Conservation (phyloP, 1,284 basidiomycete genomes). For the Coriolopsis trogii region DNA sequence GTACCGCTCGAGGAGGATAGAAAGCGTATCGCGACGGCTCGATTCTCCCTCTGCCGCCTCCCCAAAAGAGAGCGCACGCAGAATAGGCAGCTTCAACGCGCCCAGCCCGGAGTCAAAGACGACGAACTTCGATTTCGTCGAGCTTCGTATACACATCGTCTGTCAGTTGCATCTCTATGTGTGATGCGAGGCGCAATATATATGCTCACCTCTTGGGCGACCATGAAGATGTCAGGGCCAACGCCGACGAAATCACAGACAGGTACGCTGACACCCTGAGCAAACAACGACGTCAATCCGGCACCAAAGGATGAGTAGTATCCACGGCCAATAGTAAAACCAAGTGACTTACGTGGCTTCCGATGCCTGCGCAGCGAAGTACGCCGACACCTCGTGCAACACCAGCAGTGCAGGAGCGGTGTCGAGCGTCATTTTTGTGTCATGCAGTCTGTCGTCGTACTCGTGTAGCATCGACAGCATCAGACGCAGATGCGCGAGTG, state of each 20-base stretch:
- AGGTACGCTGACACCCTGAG: slow-evolving; percentile 51
- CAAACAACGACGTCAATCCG: neutral
- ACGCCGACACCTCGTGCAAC: slow-evolving; percentile 64
- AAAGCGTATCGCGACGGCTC: slow-evolving; percentile 13
- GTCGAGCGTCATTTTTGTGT: slow-evolving; percentile 44
- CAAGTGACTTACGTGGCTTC: slow-evolving; percentile 31
- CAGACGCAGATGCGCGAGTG: slow-evolving; percentile 57
- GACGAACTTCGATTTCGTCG: slow-evolving; percentile 46
- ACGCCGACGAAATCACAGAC: slow-evolving; percentile 46
- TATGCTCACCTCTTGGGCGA: slow-evolving; percentile 30
- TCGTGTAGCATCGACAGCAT: slow-evolving; percentile 57
- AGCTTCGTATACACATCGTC: neutral
- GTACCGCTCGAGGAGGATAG: slow-evolving; percentile 23
- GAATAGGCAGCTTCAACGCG: slow-evolving; percentile 56
- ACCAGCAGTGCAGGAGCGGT: slow-evolving; percentile 57
- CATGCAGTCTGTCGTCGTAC: slow-evolving; percentile 32
- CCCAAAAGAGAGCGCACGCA: slow-evolving; percentile 36
- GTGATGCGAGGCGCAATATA: too few relatives aligned
- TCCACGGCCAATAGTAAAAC: neutral
- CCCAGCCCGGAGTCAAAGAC: slow-evolving; percentile 69
- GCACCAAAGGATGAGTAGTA: too few relatives aligned
- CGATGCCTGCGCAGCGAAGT: slow-evolving; percentile 44
- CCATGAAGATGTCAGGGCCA: slow-evolving; percentile 39
- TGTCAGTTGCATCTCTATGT: too few relatives aligned
- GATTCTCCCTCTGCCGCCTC: slow-evolving; percentile 5